Evolutionary conservation across 2,329 filamentous ascomycete species (phyloP).

Genomic region (Microdochium bolleyi): DNA sequence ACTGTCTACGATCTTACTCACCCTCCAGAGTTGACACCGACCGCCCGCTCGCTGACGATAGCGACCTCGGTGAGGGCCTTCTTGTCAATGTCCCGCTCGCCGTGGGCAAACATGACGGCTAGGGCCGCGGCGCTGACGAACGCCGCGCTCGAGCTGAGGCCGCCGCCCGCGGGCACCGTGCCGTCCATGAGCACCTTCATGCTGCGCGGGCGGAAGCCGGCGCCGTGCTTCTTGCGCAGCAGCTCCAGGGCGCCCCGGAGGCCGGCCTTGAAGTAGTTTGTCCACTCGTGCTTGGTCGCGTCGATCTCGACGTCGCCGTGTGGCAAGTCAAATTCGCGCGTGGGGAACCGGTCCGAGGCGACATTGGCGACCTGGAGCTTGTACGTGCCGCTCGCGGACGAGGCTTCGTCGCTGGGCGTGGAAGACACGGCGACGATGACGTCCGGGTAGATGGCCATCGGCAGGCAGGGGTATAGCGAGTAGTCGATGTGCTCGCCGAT

Average conservation of each 20-base stretch:
- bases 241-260: slow-evolving; percentile 74
- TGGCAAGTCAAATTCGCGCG: slow-evolving; percentile 67
- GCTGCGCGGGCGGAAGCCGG: slow-evolving; percentile 57
- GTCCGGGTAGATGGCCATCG: slow-evolving; percentile 91
- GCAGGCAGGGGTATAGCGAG: slow-evolving; percentile 89
- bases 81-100: slow-evolving; percentile 73
- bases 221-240: slow-evolving; percentile 57
- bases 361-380: slow-evolving; percentile 76
- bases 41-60: slow-evolving; percentile 86
- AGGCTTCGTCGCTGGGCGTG: slow-evolving; percentile 37
- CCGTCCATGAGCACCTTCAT: slow-evolving; percentile 90
- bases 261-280: slow-evolving; percentile 97
- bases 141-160: slow-evolving; percentile 87
- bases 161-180: slow-evolving; percentile 84
- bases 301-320: slow-evolving; percentile 68
- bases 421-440: slow-evolving; percentile 73
- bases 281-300: slow-evolving; percentile 81
- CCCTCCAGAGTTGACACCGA: slow-evolving; percentile 95
- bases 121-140: slow-evolving; percentile 87
- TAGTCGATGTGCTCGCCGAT: slow-evolving; percentile 99
- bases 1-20: slow-evolving; percentile 31
- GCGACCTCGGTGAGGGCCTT: slow-evolving; percentile 86
- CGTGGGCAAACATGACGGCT: slow-evolving; percentile 81
- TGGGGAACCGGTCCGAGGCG: slow-evolving; percentile 64
- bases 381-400: slow-evolving; percentile 44